Conservation (phyloP, 768 basidiomycete species). For the Phylloporus sp. region DNA sequence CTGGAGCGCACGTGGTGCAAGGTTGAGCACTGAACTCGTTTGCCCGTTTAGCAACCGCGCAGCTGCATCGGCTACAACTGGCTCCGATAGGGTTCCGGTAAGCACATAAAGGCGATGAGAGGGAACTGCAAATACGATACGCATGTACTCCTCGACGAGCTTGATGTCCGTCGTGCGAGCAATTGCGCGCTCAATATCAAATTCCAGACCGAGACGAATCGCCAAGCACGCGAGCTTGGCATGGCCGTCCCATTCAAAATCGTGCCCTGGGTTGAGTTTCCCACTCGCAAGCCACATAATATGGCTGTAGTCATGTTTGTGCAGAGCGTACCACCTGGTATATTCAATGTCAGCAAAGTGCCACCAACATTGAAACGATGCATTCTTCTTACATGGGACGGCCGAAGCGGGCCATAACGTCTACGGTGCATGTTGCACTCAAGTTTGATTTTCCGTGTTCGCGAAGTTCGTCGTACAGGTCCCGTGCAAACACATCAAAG, state of each 20-base stretch:
- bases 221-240: neutral
- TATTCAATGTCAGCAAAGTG: neutral
- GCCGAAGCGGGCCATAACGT: neutral
- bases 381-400: neutral
- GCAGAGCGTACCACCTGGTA: neutral
- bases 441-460: neutral
- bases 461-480: neutral
- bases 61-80: neutral
- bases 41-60: neutral
- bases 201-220: neutral
- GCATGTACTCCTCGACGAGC: neutral
- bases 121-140: neutral
- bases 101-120: neutral
- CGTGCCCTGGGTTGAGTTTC: neutral
- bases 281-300: neutral
- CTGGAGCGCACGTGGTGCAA: neutral
- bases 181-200: neutral
- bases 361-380: neutral
- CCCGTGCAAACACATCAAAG: neutral
- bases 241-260: neutral
- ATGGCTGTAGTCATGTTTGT: accelerated
- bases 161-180: neutral
- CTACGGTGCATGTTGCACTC: neutral
- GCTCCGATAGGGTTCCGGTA: neutral
- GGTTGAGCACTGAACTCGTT: neutral